Evolutionary conservation across 441 rosid genomes (phyloP).

Genomic region (Populus hybrid): DNA sequence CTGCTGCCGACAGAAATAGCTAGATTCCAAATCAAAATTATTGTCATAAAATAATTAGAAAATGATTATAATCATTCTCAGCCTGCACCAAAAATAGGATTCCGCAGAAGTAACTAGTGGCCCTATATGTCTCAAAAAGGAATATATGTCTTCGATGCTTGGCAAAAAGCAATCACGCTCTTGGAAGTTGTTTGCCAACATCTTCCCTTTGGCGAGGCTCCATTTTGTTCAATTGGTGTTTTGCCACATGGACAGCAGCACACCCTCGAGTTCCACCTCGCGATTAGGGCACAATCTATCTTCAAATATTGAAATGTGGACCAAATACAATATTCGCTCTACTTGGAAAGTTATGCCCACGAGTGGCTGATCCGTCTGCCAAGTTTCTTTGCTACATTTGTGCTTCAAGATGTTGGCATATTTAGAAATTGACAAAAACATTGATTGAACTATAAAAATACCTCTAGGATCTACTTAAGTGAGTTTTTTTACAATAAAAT

Average conservation of each 20-base stretch:
- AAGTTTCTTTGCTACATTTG: conserved; percentile 5
- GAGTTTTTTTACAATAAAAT: no score
- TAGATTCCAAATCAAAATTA: background rate
- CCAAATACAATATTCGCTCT: background rate
- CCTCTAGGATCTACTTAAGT: no score
- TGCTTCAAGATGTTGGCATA: background rate
- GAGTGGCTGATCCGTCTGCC: conserved; percentile 8
- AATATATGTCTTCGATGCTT: background rate
- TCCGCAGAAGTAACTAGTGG: no score
- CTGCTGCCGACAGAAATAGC: background rate
- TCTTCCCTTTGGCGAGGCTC: background rate
- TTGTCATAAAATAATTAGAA: background rate
- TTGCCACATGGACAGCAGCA: background rate
- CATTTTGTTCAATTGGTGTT: background rate
- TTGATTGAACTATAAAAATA: no score
- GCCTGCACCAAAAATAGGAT: background rate
- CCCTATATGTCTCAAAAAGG: background rate
- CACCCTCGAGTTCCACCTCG: background rate
- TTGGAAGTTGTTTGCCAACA: background rate
- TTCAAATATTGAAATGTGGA: background rate
- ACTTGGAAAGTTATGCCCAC: conserved; percentile 7
- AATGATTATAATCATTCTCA: background rate
- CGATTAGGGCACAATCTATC: background rate
- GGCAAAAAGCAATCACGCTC: background rate
- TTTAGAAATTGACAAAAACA: background rate